These are phyloP conservation scores for Asterophora parasitica DNA, from an alignment of 768 basidiomycete genomes.

Conservation along the genomic window DNA sequence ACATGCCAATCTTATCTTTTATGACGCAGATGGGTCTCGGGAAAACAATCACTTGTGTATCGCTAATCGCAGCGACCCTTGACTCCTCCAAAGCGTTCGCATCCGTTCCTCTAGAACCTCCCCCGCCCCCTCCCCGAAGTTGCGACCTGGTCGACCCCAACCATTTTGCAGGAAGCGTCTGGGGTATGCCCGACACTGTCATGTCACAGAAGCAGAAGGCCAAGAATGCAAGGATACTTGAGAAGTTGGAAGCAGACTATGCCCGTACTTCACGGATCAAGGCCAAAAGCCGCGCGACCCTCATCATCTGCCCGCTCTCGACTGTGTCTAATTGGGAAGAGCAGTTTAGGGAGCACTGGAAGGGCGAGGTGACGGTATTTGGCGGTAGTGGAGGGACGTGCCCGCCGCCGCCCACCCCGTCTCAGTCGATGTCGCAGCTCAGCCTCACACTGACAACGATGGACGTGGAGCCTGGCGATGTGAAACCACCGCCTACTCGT, in stretches of 20 bases:
- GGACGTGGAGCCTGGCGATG: slow-evolving; percentile 24
- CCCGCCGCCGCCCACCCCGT: slow-evolving; percentile 29
- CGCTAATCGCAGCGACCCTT: slow-evolving; percentile 86
- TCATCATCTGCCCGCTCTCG: slow-evolving; percentile 95
- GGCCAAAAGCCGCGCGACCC: slow-evolving; percentile 78
- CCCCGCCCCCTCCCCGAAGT: slow-evolving; percentile 29
- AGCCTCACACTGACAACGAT: slow-evolving; percentile 28
- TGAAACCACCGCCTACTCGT: slow-evolving; percentile 30
- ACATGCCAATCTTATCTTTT: not conserved
- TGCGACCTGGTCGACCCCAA: slow-evolving; percentile 33
- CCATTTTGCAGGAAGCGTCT: slow-evolving; percentile 77
- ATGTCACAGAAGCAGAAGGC: slow-evolving; percentile 52
- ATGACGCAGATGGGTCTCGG: slow-evolving; percentile 90
- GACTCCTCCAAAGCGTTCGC: slow-evolving; percentile 64
- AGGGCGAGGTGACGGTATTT: slow-evolving; percentile 76
- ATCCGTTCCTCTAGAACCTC: slow-evolving; percentile 44
- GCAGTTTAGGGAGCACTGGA: slow-evolving; percentile 97
- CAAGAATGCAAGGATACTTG: slow-evolving; percentile 60
- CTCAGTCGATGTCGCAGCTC: slow-evolving; percentile 32
- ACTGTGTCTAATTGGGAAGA: slow-evolving; percentile 99
- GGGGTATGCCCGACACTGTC: slow-evolving; percentile 67
- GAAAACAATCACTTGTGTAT: slow-evolving; percentile 94
- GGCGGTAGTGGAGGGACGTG: slow-evolving; percentile 62
- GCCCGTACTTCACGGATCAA: slow-evolving; percentile 73
- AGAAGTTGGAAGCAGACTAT: slow-evolving; percentile 69